These are phyloP conservation scores for Lipomyces oligophaga DNA, from an alignment of 805 yeast genomes.

Conservation along the genomic window DNA sequence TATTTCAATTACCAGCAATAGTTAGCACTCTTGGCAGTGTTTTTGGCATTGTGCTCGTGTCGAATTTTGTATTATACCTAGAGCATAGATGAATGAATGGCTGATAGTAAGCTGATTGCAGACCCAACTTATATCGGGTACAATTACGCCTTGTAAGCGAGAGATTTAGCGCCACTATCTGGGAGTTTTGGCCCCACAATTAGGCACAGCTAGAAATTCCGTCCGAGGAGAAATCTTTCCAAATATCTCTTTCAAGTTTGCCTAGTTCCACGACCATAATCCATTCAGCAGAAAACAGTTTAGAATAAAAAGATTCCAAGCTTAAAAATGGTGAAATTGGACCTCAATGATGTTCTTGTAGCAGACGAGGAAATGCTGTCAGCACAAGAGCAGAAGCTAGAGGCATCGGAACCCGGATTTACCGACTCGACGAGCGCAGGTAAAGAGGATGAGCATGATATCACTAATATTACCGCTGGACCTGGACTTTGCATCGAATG, in stretches of 20 bases:
- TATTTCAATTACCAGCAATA: conserved; percentile 33
- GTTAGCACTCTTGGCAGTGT: conserved; percentile 30
- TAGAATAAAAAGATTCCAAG: too few relatives aligned
- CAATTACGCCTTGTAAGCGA: too few relatives aligned
- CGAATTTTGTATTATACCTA: too few relatives aligned
- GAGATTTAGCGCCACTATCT: too few relatives aligned
- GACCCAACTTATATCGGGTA: too few relatives aligned
- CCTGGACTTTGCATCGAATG: conserved; percentile 59
- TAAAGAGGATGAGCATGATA: conserved; percentile 7
- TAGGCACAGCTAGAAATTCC: too few relatives aligned
- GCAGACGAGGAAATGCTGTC: conserved; percentile 19
- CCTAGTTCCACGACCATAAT: too few relatives aligned
- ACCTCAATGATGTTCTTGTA: conserved; percentile 16
- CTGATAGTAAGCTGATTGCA: not conserved
- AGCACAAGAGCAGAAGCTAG: conserved; percentile 15
- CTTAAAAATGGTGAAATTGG: conserved; percentile 20
- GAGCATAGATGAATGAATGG: too few relatives aligned
- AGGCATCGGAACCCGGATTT: conserved; percentile 3
- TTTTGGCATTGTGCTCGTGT: not conserved
- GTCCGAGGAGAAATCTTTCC: too few relatives aligned
- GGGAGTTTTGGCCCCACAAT: too few relatives aligned
- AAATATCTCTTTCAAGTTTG: too few relatives aligned
- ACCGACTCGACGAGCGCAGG: conserved; percentile 5
- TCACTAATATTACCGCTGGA: conserved; percentile 1
- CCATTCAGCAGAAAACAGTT: too few relatives aligned